Evolutionary conservation across 179 eudicot genomes (phyloP).

Genomic region (Vitellaria paradoxa): DNA sequence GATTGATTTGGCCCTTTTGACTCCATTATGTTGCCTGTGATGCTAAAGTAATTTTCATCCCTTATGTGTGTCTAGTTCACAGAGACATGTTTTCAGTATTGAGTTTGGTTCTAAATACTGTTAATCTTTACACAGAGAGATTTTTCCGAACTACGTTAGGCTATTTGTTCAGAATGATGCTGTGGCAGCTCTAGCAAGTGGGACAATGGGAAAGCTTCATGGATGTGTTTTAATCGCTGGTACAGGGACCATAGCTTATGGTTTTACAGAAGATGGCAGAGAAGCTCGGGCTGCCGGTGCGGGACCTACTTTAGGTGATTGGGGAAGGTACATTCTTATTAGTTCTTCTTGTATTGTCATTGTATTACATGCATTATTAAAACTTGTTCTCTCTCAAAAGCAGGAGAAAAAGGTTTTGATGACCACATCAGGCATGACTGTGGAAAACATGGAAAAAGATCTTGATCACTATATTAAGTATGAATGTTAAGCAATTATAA

Average conservation of each 20-base stretch:
- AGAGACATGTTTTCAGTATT: not conserved
- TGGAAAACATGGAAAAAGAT: not conserved
- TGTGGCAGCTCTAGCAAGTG: conserved; percentile 86
- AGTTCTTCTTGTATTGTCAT: not conserved
- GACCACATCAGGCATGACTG: no score
- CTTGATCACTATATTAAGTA: not conserved
- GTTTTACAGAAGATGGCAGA: conserved; percentile 63
- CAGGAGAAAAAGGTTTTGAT: not conserved
- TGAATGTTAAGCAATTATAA: not conserved
- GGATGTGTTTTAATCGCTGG: conserved; percentile 88
- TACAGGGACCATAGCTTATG: conserved; percentile 84
- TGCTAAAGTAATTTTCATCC: not conserved
- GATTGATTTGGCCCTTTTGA: not conserved
- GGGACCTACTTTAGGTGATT: conserved; percentile 80
- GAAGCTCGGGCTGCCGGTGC: conserved; percentile 88
- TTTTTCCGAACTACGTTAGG: conserved; percentile 50
- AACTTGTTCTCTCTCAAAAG: not conserved
- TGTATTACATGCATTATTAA: not conserved
- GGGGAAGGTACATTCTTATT: conserved; percentile 61
- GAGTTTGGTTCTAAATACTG: not conserved
- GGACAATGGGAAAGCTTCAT: conserved; percentile 87
- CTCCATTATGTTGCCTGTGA: not conserved
- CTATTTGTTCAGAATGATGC: conserved; percentile 76
- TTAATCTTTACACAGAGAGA: conserved; percentile 33
- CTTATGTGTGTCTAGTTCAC: not conserved